Percentiles rank a stretch among this genome's conserved stretches.
Conservation (phyloP, 495 filamentous ascomycete species). For the Peziza echinospora region DNA sequence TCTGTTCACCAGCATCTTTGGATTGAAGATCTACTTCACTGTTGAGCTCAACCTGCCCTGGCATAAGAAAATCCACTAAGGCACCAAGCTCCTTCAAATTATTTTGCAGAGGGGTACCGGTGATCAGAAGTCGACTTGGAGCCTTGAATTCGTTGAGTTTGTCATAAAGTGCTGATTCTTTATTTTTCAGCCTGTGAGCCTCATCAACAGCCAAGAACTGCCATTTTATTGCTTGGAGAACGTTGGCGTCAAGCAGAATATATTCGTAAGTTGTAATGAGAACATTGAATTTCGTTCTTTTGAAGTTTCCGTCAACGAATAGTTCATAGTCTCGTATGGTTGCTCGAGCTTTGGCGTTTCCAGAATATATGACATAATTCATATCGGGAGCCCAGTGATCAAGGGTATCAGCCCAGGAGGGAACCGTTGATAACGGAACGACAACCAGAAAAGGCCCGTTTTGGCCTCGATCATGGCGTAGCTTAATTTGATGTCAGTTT, state of each 20-base stretch:
- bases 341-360: conserved; percentile 55
- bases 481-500: too few species aligned
- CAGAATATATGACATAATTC: conserved; percentile 93
- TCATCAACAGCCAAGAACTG: conserved; percentile 93
- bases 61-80: conserved; percentile 87
- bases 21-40: conserved; percentile 65
- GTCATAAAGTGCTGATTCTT: conserved; percentile 72
- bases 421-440: conserved; percentile 85
- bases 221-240: conserved; percentile 78
- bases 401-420: conserved; percentile 94
- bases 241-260: conserved; percentile 54
- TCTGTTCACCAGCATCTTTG: conserved; percentile 39
- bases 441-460: conserved; percentile 92
- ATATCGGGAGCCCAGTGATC: conserved; percentile 89
- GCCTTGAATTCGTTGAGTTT: conserved; percentile 68
- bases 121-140: conserved; percentile 75
- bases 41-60: conserved; percentile 66
- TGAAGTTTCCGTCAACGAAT: conserved; percentile 57
- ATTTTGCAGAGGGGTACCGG: conserved; percentile 93
- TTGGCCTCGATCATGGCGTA: conserved; percentile 74
- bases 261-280: conserved; percentile 93
- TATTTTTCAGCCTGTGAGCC: conserved; percentile 90
- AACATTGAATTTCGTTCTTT: conserved; percentile 81
- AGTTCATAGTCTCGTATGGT: conserved; percentile 78
- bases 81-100: conserved; percentile 79